Base-by-base conservation (phyloP, 2,329 filamentous ascomycete genomes). In the Microsporum ferrugineum region DNA sequence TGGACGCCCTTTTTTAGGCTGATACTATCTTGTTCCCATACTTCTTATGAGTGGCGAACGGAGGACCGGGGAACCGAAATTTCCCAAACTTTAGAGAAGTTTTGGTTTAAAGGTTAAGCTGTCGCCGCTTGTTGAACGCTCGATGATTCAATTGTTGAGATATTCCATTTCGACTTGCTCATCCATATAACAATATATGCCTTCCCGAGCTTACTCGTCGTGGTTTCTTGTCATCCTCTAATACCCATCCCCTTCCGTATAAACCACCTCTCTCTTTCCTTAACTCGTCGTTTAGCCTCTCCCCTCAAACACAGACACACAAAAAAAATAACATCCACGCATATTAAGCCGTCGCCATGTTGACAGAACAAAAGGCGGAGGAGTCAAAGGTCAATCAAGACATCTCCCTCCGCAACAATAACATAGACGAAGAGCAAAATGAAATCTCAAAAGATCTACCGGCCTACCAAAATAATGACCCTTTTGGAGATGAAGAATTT, bases 401-500 rank as follows among this genome's bases (percentile, higher is more conserved):
- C 7, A 31, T 47, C 10, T 17, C 10, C 31, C 45, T 49, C 43
- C 27, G 23, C 6, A 47, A 36, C 17, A 51, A 33, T 29, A 47
- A 47, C 3, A 68, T 66, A 45, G 66, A 68, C 41, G 68, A 70
- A 59, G 69, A 69, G 51, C 49, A 63, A 5, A 51, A 63, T 8
- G 39, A 38, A 38, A 55, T 49, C 23, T 27, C 39, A 45, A 41
- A 45, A n/a, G 41, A 53, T 27, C 33, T 47, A 1, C 65, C 67
- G 14, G 58, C 65, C 14, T 69, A 68, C 51, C 58, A 63, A 38
- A 65, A 68, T 23, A 23, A 23, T 39, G 74, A 76, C 66, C 70
- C 73, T n/a, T 76, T 75, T 65, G 73, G 74, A 6, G 66, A 76
- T 61, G 74, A 76, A 63, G 70, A 71, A 41, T 65, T 67, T 41